These are phyloP conservation scores for Aquilaria malaccensis DNA, from an alignment of 345 rosid genomes.

Conservation along the genomic window DNA sequence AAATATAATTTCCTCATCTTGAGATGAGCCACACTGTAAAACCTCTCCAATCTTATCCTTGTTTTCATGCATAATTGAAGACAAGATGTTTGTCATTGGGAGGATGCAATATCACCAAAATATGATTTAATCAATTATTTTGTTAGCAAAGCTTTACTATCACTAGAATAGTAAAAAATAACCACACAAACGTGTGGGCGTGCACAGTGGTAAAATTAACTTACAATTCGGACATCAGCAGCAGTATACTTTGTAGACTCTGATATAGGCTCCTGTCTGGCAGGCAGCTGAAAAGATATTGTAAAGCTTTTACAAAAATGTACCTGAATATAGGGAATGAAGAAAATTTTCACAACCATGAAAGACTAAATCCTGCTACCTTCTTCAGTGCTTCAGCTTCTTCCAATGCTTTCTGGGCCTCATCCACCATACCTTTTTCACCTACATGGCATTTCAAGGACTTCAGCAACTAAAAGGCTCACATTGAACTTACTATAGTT, in stretches of 20 bases:
- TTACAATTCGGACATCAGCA: slow-evolving; percentile 95
- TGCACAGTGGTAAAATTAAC: slow-evolving; percentile 17
- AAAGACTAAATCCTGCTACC: slow-evolving; percentile 27
- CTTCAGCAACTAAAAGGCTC: background rate
- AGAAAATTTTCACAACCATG: background rate
- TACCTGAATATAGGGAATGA: background rate
- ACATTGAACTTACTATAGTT: too few species aligned
- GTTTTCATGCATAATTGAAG: too few species aligned
- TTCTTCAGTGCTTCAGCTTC: slow-evolving; percentile 99
- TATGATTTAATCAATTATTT: too few species aligned
- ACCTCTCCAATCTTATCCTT: too few species aligned
- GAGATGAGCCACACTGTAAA: too few species aligned
- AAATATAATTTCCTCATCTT: too few species aligned
- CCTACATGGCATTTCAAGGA: slow-evolving; percentile 32
- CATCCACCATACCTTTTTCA: slow-evolving; percentile 99
- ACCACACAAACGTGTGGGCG: too few species aligned
- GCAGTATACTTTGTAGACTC: slow-evolving; percentile 91
- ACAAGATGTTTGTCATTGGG: background rate
- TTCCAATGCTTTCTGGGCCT: slow-evolving; percentile 96
- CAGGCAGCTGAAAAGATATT: slow-evolving; percentile 51
- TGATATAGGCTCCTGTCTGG: slow-evolving; percentile 64
- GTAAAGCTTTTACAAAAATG: slow-evolving; percentile 6
- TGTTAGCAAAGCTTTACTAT: too few species aligned
- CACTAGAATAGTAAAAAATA: too few species aligned
- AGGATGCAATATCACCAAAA: background rate